A percentile compares a stretch with the other conserved stretches of the same genome.
Evolutionary conservation across 768 basidiomycete species (phyloP).

Genomic region (Krasilnikovozyma curviuscula): DNA sequence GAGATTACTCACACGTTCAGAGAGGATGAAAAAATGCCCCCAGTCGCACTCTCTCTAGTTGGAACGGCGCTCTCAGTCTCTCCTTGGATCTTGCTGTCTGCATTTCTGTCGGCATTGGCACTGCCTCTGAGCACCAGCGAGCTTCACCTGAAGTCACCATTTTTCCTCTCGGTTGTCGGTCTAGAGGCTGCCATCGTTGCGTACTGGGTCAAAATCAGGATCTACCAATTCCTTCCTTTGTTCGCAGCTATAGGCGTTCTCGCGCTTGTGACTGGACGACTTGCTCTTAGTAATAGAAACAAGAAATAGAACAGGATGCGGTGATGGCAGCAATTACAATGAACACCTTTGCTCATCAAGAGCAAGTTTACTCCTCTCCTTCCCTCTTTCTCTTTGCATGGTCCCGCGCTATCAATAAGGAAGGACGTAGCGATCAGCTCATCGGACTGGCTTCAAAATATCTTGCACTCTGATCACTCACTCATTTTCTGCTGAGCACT

Average conservation of each 20-base stretch:
- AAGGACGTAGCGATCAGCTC: too few relatives aligned
- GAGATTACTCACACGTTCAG: constrained; percentile 9
- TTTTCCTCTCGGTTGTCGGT: background rate
- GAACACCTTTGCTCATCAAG: too few relatives aligned
- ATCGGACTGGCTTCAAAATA: too few relatives aligned
- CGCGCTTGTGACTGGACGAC: constrained; percentile 6
- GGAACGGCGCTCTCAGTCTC: background rate
- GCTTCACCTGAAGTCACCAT: background rate
- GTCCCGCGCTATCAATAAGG: too few relatives aligned
- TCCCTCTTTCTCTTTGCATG: too few relatives aligned
- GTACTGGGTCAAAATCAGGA: too few relatives aligned
- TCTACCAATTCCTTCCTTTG: constrained; percentile 6
- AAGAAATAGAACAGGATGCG: too few relatives aligned
- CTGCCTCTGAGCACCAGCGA: background rate
- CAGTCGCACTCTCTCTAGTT: background rate
- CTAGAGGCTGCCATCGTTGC: too few relatives aligned
- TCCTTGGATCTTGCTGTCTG: constrained; percentile 3
- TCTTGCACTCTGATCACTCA: too few relatives aligned
- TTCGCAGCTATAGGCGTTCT: constrained; percentile 2
- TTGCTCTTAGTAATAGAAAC: background rate
- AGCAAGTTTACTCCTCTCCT: too few relatives aligned
- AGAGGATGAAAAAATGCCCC: constrained; percentile 7
- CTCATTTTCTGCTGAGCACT: constrained; percentile 75
- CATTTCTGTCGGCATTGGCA: background rate
- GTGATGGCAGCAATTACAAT: too few relatives aligned